phyloP scores from a whole-genome alignment of 495 filamentous ascomycete genomes.

The Tetracladium setigerum region DNA sequence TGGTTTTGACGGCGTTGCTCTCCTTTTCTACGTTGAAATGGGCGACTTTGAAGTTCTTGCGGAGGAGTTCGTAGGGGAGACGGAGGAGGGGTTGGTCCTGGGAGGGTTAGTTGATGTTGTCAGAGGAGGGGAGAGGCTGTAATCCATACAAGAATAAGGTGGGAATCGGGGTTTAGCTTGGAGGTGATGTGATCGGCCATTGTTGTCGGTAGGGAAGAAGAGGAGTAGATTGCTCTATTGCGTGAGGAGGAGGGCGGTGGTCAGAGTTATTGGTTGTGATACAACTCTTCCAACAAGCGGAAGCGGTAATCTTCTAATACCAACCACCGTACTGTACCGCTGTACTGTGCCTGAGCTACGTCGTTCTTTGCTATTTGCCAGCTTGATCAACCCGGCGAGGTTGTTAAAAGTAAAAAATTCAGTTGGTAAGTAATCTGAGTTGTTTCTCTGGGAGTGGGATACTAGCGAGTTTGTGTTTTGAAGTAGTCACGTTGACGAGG shows the following conservation, averaged over 20 bases:
- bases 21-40: slow-evolving; percentile 79
- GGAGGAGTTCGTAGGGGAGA: slow-evolving; percentile 80
- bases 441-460: no score
- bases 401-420: no score
- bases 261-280: no score
- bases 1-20: slow-evolving; percentile 56
- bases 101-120: slow-evolving; percentile 24
- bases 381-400: not conserved
- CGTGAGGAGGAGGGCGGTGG: not conserved
- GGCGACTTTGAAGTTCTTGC: slow-evolving; percentile 85
- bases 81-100: slow-evolving; percentile 95
- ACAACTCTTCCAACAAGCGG: no score
- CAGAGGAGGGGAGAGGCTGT: slow-evolving; percentile 12
- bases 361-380: not conserved
- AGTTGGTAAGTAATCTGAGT: no score
- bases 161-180: slow-evolving; percentile 52
- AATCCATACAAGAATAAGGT: slow-evolving; percentile 18
- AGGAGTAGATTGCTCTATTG: no score
- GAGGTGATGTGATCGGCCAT: slow-evolving; percentile 24
- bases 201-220: not conserved
- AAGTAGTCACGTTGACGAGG: no score
- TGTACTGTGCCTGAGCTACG: not conserved
- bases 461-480: no score
- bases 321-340: not conserved
- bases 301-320: no score